Evolutionary conservation across 495 filamentous ascomycete genomes (phyloP).

Genomic region (Penicillium bovifimosum): DNA sequence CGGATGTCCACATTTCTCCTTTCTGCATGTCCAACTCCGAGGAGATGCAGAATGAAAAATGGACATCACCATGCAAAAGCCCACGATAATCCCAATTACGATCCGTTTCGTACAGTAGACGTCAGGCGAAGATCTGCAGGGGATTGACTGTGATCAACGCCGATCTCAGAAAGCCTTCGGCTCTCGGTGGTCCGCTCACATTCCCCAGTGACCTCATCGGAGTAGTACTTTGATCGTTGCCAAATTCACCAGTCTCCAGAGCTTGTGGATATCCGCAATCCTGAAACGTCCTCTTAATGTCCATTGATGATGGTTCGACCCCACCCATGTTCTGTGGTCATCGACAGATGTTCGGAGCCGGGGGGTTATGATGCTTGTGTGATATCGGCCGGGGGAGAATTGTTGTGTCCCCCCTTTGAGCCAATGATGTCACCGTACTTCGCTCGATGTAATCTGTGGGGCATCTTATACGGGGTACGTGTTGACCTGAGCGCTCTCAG

Average conservation of each 20-base stretch:
- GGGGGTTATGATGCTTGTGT: conserved; percentile 11
- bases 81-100: conserved; percentile 2
- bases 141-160: conserved; percentile 13
- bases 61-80: conserved; percentile 9
- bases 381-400: conserved; percentile 13
- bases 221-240: conserved; percentile 5
- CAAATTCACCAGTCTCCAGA: conserved; percentile 16
- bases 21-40: conserved; percentile 3
- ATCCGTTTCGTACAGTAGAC: conserved; percentile 21
- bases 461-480: not conserved
- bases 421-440: conserved; percentile 28
- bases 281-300: conserved; percentile 22
- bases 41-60: not conserved
- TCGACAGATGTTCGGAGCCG: not conserved
- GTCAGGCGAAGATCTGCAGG: conserved; percentile 28
- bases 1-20: conserved; percentile 7
- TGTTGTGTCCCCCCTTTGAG: conserved; percentile 5
- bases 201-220: conserved; percentile 37
- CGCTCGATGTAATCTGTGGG: conserved; percentile 8
- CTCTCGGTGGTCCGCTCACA: conserved; percentile 13
- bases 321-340: conserved; percentile 1
- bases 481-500: conserved; percentile 5
- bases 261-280: conserved; percentile 22
- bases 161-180: conserved; percentile 14
- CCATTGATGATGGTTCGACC: conserved; percentile 9